Conservation (phyloP, 2,329 filamentous ascomycete genomes). For the Fusarium vanettenii region DNA sequence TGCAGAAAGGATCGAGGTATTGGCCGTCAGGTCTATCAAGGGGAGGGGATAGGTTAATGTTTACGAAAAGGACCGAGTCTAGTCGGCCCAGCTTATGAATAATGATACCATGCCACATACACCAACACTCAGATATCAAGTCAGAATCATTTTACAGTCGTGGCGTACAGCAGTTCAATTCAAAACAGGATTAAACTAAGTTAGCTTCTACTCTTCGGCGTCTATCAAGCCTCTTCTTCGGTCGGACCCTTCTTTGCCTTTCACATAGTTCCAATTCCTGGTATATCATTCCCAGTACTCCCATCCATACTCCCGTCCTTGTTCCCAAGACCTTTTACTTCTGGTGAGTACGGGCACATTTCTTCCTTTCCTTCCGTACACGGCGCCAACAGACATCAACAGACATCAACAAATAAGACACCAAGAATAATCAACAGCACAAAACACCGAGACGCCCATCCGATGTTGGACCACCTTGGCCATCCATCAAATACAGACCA, state of each 20-base stretch:
- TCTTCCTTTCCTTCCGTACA: background rate
- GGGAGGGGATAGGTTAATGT: constrained; percentile 27
- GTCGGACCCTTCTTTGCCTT: background rate
- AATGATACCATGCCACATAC: constrained; percentile 12
- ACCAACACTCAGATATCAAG: background rate
- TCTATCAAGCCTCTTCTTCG: background rate
- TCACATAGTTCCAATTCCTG: background rate
- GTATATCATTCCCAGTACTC: constrained; percentile 19
- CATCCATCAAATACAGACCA: background rate
- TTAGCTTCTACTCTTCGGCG: background rate
- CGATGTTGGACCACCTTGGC: background rate
- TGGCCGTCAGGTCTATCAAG: constrained; percentile 71
- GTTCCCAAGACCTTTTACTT: background rate
- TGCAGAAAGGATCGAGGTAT: constrained; percentile 73
- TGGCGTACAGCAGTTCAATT: background rate
- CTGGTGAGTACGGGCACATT: background rate
- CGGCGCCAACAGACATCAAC: background rate
- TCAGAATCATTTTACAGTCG: background rate
- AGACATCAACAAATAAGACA: background rate
- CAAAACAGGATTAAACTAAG: background rate
- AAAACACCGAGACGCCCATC: constrained; percentile 29
- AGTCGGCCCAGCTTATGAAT: background rate
- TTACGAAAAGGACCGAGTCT: constrained; percentile 3
- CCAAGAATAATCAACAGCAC: constrained; percentile 2
- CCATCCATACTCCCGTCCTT: background rate